Evolutionary conservation across 805 yeast genomes (phyloP).

Genomic region (Jamesozyma lodderae): DNA sequence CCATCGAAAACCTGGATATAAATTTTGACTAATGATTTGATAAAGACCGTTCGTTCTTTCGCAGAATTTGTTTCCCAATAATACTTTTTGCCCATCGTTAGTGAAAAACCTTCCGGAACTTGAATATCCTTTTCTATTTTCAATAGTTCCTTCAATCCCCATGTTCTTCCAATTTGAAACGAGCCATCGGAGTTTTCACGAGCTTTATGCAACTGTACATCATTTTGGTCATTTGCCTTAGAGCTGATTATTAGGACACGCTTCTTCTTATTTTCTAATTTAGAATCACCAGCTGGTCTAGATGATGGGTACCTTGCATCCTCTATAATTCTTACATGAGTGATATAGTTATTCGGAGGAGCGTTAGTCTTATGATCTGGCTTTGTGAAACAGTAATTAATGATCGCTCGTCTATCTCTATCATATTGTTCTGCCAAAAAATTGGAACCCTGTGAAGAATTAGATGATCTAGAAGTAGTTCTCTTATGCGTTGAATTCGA

Average conservation of each 20-base stretch:
- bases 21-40: slow-evolving; percentile 42
- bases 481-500: slow-evolving; percentile 22
- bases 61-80: slow-evolving; percentile 68
- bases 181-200: slow-evolving; percentile 65
- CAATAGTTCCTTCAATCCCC: slow-evolving; percentile 71
- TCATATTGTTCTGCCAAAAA: slow-evolving; percentile 50
- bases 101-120: slow-evolving; percentile 47
- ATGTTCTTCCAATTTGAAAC: slow-evolving; percentile 85
- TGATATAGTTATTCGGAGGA: slow-evolving; percentile 51
- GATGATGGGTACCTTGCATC: slow-evolving; percentile 60
- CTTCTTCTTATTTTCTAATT: slow-evolving; percentile 44
- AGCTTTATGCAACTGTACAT: slow-evolving; percentile 76
- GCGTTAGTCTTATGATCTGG: slow-evolving; percentile 34
- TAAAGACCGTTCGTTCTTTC: slow-evolving; percentile 51
- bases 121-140: slow-evolving; percentile 45
- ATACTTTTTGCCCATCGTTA: slow-evolving; percentile 65
- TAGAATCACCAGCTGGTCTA: slow-evolving; percentile 54
- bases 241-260: slow-evolving; percentile 42
- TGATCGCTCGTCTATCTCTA: slow-evolving; percentile 41
- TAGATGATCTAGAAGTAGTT: slow-evolving; percentile 28
- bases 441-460: slow-evolving; percentile 25
- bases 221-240: slow-evolving; percentile 53
- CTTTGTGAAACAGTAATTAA: slow-evolving; percentile 42
- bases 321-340: slow-evolving; percentile 70
- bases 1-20: slow-evolving; percentile 50